Conservation (phyloP, 1,139 yeast genomes). For the Yamadazyma songkhlaensis region DNA sequence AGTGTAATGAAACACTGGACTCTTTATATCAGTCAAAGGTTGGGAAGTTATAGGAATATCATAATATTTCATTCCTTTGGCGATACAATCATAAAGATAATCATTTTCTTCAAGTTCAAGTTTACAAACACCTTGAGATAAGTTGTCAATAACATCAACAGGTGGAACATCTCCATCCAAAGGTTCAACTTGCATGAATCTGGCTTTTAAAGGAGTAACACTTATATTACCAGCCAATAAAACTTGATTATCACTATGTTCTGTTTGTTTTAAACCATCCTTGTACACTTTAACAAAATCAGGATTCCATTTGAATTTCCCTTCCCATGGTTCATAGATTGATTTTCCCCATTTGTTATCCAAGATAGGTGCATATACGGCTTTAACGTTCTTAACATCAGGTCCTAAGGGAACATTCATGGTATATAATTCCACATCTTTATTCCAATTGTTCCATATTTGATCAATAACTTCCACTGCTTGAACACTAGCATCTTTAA, state of each 20-base stretch:
- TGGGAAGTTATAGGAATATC: constrained; percentile 25
- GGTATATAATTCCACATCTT: constrained; percentile 68
- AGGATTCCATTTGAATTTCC: constrained; percentile 74
- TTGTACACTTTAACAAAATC: constrained; percentile 69
- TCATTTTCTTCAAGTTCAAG: constrained; percentile 37
- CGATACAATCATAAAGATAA: constrained; percentile 61
- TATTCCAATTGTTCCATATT: constrained; percentile 44
- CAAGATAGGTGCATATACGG: constrained; percentile 72
- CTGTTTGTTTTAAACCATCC: constrained; percentile 51
- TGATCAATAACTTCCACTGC: constrained; percentile 62
- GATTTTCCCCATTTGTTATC: constrained; percentile 72
- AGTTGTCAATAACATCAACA: constrained; percentile 14
- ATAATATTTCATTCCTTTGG: constrained; percentile 35
- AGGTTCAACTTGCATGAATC: constrained; percentile 56
- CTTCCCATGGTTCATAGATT: constrained; percentile 33
- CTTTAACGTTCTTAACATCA: constrained; percentile 53
- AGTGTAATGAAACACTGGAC: constrained; percentile 64
- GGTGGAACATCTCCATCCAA: constrained; percentile 52
- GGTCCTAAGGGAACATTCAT: constrained; percentile 75
- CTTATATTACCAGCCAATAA: constrained; percentile 52
- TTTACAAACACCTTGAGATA: constrained; percentile 16
- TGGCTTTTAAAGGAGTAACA: constrained; percentile 83
- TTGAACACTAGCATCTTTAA: constrained; percentile 66
- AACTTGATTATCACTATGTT: constrained; percentile 57
- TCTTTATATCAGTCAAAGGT: constrained; percentile 20